These are phyloP conservation scores for Cytospora mali DNA, from an alignment of 2,329 filamentous ascomycete genomes.

Conservation along the genomic window DNA sequence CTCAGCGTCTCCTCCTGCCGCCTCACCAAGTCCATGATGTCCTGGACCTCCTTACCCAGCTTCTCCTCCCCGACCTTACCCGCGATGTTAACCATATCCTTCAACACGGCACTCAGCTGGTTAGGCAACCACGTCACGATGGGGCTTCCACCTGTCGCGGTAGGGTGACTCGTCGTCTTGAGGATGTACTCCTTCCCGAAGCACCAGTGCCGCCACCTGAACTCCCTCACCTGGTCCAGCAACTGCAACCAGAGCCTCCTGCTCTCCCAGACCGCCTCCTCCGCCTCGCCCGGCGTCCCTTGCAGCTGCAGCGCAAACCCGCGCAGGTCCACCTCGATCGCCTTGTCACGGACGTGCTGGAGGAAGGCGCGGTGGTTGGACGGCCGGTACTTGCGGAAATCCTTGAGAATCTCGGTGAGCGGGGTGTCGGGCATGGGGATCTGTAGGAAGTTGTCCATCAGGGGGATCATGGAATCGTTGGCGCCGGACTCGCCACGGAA, in stretches of 20 bases:
- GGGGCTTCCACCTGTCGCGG: slow-evolving; percentile 77
- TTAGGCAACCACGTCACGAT: slow-evolving; percentile 87
- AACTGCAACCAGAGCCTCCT: slow-evolving; percentile 64
- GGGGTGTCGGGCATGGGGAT: slow-evolving; percentile 88
- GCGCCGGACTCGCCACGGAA: slow-evolving; percentile 94
- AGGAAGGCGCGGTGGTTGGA: slow-evolving; percentile 88
- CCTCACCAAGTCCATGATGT: slow-evolving; percentile 68
- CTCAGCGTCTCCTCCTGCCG: slow-evolving; percentile 66
- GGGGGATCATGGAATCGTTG: slow-evolving; percentile 91
- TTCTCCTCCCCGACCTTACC: slow-evolving; percentile 48
- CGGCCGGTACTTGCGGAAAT: slow-evolving; percentile 88
- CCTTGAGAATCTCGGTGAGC: slow-evolving; percentile 81
- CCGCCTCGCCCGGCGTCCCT: slow-evolving; percentile 29
- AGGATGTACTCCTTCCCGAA: slow-evolving; percentile 85
- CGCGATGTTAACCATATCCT: slow-evolving; percentile 65
- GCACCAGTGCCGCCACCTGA: slow-evolving; percentile 84
- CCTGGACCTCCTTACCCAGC: slow-evolving; percentile 51
- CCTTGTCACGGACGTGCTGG: slow-evolving; percentile 63
- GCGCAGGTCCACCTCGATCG: slow-evolving; percentile 55
- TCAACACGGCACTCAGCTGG: slow-evolving; percentile 74
- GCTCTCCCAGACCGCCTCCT: slow-evolving; percentile 54
- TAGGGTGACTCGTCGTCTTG: slow-evolving; percentile 74
- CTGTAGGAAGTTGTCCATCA: slow-evolving; percentile 85
- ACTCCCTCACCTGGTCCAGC: slow-evolving; percentile 77
- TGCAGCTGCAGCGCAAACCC: slow-evolving; percentile 55